Evolutionary conservation across 2,329 filamentous ascomycete species (phyloP).

Genomic region (Alternaria longipes): DNA sequence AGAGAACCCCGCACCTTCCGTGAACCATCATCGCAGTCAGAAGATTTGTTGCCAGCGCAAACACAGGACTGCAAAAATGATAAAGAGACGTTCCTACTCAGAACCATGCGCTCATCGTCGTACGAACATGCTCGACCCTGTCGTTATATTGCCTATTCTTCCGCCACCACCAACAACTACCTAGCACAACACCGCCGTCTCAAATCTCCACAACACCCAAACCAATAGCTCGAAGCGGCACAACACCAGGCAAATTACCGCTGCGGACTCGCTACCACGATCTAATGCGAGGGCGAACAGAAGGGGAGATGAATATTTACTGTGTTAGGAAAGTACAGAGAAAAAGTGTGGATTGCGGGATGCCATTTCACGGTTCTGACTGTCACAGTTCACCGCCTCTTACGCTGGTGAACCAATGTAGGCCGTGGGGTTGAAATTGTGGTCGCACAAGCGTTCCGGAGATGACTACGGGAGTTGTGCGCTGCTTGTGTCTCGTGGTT

Average conservation of each 20-base stretch:
- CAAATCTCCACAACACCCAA: constrained; percentile 5
- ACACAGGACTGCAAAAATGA: neutral
- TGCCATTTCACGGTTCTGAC: constrained; percentile 11
- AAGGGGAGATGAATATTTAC: constrained; percentile 5
- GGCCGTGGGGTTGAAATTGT: neutral
- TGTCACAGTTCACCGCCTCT: constrained; percentile 10
- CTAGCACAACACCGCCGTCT: constrained; percentile 2
- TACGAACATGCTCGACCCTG: constrained; percentile 7
- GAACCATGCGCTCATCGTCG: neutral
- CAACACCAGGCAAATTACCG: constrained; percentile 14
- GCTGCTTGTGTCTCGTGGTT: constrained; percentile 3
- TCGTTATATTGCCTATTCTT: neutral
- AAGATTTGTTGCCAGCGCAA: neutral
- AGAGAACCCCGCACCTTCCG: constrained; percentile 14
- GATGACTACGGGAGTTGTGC: neutral
- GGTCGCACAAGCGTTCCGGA: constrained; percentile 16
- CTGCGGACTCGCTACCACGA: constrained; percentile 14
- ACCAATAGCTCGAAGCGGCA: constrained; percentile 11
- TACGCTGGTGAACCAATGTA: constrained; percentile 7
- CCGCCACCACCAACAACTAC: constrained; percentile 12
- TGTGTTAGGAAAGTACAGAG: constrained; percentile 9
- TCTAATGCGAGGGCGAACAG: constrained; percentile 11
- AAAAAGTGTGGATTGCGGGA: constrained; percentile 18
- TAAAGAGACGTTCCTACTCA: neutral
- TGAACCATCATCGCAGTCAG: neutral